Percentiles rank a stretch among this genome's conserved stretches.
Conservation (phyloP, 2,329 filamentous ascomycete species). For the Alternaria conjuncta region DNA sequence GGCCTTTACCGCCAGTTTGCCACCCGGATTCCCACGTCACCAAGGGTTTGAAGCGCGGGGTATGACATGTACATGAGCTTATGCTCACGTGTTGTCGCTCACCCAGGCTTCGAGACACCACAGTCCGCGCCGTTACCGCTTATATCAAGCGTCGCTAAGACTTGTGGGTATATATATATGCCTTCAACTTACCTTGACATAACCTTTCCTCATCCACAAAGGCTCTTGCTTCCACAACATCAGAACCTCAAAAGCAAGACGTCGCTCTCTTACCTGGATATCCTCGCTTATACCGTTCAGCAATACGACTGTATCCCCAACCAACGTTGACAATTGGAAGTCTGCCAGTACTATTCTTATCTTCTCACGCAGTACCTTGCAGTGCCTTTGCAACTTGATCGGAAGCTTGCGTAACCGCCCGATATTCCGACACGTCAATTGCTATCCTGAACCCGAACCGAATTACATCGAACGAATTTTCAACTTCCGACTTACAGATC, state of each 20-base stretch:
- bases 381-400: background rate
- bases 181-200: background rate
- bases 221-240: background rate
- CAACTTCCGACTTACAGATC: background rate
- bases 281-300: background rate
- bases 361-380: background rate
- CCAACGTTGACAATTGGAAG: background rate
- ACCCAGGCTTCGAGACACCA: background rate
- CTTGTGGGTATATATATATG: background rate
- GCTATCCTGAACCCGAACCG: background rate
- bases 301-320: background rate
- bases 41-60: background rate
- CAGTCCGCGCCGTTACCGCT: conserved; percentile 5
- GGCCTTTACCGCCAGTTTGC: conserved; percentile 1
- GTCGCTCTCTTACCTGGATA: conserved; percentile 10
- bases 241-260: background rate
- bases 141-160: background rate
- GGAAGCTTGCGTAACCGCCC: background rate
- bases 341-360: background rate
- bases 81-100: background rate
- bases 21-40: background rate
- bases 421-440: background rate
- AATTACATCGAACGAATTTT: background rate
- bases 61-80: background rate
- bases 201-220: background rate